Evolutionary conservation across 163 green algal species (phyloP).

Genomic region (Chloromonas sp.): DNA sequence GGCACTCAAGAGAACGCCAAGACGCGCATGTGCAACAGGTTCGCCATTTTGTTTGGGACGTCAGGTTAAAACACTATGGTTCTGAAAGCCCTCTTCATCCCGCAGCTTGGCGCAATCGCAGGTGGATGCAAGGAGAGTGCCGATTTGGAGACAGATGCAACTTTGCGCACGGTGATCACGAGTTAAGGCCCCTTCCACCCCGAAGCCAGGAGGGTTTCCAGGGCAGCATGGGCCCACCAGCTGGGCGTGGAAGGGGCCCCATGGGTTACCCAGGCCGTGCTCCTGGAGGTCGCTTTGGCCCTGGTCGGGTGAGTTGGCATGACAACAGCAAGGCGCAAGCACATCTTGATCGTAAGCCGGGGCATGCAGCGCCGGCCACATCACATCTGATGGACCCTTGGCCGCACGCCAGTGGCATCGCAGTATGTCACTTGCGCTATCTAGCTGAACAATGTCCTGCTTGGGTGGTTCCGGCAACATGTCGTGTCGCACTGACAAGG

Average conservation of each 20-base stretch:
- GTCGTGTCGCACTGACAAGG: background rate
- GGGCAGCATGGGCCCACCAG: background rate
- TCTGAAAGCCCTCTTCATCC: background rate
- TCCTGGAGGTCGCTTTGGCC: background rate
- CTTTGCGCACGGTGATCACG: slow-evolving; percentile 80
- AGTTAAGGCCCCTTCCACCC: slow-evolving; percentile 41
- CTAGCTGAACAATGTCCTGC: background rate
- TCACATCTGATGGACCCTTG: background rate
- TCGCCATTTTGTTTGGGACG: background rate
- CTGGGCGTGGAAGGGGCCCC: background rate
- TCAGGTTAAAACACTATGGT: background rate
- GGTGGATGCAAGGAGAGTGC: slow-evolving; percentile 74
- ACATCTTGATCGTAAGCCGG: background rate
- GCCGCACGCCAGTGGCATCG: background rate
- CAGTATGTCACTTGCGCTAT: background rate
- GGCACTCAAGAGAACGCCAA: slow-evolving; percentile 71
- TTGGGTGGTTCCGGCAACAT: background rate
- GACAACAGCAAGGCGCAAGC: background rate
- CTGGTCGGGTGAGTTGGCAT: background rate
- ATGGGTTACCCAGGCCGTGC: no score
- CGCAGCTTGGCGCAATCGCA: slow-evolving; percentile 16
- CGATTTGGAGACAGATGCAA: slow-evolving; percentile 75
- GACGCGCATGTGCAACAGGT: slow-evolving; percentile 71
- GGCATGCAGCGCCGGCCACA: background rate
- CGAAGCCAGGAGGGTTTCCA: background rate